phyloP scores from a whole-genome alignment of 495 filamentous ascomycete species.

The Chaetomium fimeti region DNA sequence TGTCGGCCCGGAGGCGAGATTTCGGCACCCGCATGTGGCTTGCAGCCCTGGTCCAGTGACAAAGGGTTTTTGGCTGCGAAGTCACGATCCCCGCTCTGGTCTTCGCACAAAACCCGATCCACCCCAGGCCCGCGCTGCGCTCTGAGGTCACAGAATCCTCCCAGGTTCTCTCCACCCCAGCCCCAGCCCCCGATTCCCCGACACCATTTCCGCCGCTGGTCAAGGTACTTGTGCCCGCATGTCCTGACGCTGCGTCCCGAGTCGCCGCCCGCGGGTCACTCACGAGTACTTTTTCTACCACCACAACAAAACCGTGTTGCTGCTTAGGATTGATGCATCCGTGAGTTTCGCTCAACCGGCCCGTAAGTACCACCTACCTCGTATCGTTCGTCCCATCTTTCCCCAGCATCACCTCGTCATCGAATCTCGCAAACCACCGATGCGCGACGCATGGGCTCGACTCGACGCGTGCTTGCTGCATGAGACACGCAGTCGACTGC shows the following conservation, averaged over 20 bases:
- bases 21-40: constrained; percentile 5
- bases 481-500: constrained; percentile 1
- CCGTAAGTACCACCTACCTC: constrained; percentile 30
- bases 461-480: constrained; percentile 17
- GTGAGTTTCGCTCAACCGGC: constrained; percentile 16
- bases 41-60: constrained; percentile 12
- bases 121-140: constrained; percentile 22
- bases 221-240: constrained; percentile 35
- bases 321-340: constrained; percentile 28
- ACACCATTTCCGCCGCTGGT: constrained; percentile 18
- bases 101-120: constrained; percentile 31
- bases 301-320: constrained; percentile 25
- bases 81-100: constrained; percentile 23
- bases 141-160: constrained; percentile 27
- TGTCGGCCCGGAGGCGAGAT: constrained; percentile 1
- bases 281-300: constrained; percentile 25
- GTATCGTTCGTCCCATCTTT: background rate
- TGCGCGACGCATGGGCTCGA: background rate
- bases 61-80: background rate
- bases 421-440: background rate
- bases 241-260: constrained; percentile 28
- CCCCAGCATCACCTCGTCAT: background rate
- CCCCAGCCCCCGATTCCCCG: constrained; percentile 27
- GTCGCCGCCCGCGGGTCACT: constrained; percentile 33
- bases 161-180: constrained; percentile 23